phyloP scores from a whole-genome alignment of 139 green algal species.

The Asterochloris sp. region DNA sequence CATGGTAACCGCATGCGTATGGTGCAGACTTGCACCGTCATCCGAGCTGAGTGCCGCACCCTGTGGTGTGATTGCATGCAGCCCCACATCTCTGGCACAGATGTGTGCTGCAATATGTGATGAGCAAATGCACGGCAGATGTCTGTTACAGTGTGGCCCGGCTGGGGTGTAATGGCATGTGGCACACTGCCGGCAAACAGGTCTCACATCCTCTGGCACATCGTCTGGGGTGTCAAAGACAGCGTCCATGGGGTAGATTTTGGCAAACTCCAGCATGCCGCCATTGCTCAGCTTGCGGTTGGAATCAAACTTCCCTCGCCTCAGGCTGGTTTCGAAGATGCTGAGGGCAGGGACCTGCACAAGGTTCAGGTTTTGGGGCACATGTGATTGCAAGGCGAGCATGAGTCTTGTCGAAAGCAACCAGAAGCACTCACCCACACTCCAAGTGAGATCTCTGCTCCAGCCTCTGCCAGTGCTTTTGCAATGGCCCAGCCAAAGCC shows the following conservation, averaged over 20 bases:
- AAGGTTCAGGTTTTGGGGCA: neutral
- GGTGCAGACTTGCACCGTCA: too few relatives aligned
- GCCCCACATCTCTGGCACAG: too few relatives aligned
- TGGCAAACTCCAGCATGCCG: constrained; percentile 87
- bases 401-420: neutral
- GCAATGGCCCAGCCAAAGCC: constrained; percentile 97
- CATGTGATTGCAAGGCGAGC: neutral
- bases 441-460: constrained; percentile 92
- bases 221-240: constrained; percentile 94
- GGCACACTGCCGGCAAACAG: too few relatives aligned
- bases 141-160: too few relatives aligned
- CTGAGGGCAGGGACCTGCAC: constrained; percentile 86
- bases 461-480: constrained; percentile 91
- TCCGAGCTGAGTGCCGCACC: too few relatives aligned
- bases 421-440: constrained; percentile 84
- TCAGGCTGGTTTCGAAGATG: constrained; percentile 92
- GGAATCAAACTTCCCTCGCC: constrained; percentile 95
- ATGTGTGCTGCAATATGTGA: too few relatives aligned
- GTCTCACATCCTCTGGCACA: constrained; percentile 90
- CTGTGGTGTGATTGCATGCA: too few relatives aligned
- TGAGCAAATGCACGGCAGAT: too few relatives aligned
- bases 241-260: constrained; percentile 98
- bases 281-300: constrained; percentile 88
- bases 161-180: too few relatives aligned
- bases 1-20: too few relatives aligned